Base-by-base conservation (phyloP, 129 eudicot species). In the Lactuca sativa region DNA sequence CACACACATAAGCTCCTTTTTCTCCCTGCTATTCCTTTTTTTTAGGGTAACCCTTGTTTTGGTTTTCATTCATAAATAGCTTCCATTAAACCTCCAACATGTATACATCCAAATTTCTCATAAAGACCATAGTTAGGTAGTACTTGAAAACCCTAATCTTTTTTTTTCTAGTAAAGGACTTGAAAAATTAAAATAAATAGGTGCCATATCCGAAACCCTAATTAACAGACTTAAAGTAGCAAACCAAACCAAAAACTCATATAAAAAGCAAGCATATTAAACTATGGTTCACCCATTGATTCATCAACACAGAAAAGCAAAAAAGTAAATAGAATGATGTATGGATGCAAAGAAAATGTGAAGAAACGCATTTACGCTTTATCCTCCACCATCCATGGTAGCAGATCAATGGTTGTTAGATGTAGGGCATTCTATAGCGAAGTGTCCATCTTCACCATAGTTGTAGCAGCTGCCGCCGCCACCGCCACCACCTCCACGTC, bases 381-480 rank as follows among this genome's bases (percentile, higher is more conserved):
- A 0, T 12, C 54, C 16, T 33, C 38, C 53, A 33, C n/a, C 54
- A 21, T 56, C 69, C 16, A 32, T 51, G 4, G 25, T 9, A 16
- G 25, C 69, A 9, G 66, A 59, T 62, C 82, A 88, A 58, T 86
- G 86, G 68, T 67, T 77, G 68, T 60, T 74, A 33, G 80, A 25
- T 32, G 53, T 81, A 7, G 96, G 88, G 63, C 95, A 86, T 4
- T 86, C 97, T 3, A 91, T 77, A 0, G 95, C 86, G 48, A 89
- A 89, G 10, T 85, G 92, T 0, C 95, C 90, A 0, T 75, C 86
- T 7, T 80, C 95, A 9, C 96, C 96, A 38, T 92, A 89, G 74
- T 78, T 84, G 52, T 76, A 89, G 67, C 92, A 86, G 48, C 89
- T 83, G 2, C 87, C 83, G 0, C 89, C 91, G 13, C 95, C 88